A percentile compares a stretch with the other conserved stretches of the same genome.
Evolutionary conservation across 768 basidiomycete species (phyloP).

Genomic region (Galerina marginata): DNA sequence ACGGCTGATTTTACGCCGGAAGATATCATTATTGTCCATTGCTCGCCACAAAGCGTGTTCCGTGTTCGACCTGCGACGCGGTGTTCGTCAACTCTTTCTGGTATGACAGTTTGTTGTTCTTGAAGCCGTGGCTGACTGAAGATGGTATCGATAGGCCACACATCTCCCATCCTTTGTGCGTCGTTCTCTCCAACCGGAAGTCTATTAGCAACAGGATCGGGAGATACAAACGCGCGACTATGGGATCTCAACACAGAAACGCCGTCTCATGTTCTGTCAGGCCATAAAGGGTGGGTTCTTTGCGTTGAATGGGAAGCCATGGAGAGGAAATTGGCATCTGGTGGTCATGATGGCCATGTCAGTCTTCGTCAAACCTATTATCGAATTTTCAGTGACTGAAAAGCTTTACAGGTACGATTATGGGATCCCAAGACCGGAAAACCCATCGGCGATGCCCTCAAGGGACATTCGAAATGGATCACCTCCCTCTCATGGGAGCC

Average conservation of each 20-base stretch:
- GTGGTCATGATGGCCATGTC: conserved; percentile 93
- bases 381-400: not conserved
- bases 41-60: conserved; percentile 96
- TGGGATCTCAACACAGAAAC: conserved; percentile 96
- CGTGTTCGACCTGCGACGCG: conserved; percentile 91
- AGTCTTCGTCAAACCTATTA: conserved; percentile 21
- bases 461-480: conserved; percentile 96
- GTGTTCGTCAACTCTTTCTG: conserved; percentile 91
- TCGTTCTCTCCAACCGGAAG: conserved; percentile 94
- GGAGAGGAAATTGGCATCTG: conserved; percentile 90
- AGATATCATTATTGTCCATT: conserved; percentile 86
- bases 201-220: conserved; percentile 92
- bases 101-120: conserved; percentile 42
- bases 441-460: conserved; percentile 84
- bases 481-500: conserved; percentile 97
- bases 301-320: conserved; percentile 97
- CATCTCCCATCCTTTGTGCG: conserved; percentile 92
- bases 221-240: conserved; percentile 89
- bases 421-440: conserved; percentile 97
- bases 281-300: conserved; percentile 95
- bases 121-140: not conserved
- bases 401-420: conserved; percentile 60
- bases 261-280: conserved; percentile 84
- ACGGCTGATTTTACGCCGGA: conserved; percentile 80
- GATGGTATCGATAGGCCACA: conserved; percentile 65